Conservation (phyloP, 2,329 filamentous ascomycete genomes). For the Pseudodiploospora longispora region DNA sequence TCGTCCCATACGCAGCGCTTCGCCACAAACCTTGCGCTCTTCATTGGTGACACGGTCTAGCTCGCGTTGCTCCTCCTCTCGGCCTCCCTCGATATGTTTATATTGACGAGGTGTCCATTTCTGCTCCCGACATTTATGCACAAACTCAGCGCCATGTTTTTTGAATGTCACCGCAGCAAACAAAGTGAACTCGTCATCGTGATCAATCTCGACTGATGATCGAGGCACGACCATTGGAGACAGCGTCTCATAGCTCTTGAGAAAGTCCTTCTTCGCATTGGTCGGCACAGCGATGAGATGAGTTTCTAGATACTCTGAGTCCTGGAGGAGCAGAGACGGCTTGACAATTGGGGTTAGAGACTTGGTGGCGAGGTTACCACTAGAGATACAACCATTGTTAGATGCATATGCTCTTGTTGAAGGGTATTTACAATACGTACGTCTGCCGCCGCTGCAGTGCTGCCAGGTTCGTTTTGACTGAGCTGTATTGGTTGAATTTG, state of each 20-base stretch:
- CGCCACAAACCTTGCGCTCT: slow-evolving; percentile 86
- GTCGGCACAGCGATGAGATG: slow-evolving; percentile 85
- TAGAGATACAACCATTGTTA: slow-evolving; percentile 23
- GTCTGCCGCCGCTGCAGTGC: slow-evolving; percentile 81
- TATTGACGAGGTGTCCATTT: slow-evolving; percentile 95
- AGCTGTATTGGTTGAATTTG: slow-evolving; percentile 92
- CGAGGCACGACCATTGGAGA: slow-evolving; percentile 89
- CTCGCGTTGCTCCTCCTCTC: slow-evolving; percentile 82
- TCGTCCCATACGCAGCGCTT: slow-evolving; percentile 75
- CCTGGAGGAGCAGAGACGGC: slow-evolving; percentile 69
- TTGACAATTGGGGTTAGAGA: slow-evolving; percentile 86
- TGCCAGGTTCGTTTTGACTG: slow-evolving; percentile 76
- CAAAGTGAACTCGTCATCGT: slow-evolving; percentile 83
- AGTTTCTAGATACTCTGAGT: slow-evolving; percentile 95
- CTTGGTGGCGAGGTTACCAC: slow-evolving; percentile 88
- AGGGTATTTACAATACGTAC: slow-evolving; percentile 36
- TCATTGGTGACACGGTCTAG: slow-evolving; percentile 73
- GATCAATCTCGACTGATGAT: slow-evolving; percentile 68
- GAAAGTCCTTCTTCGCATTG: slow-evolving; percentile 75
- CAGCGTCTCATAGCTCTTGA: slow-evolving; percentile 81
- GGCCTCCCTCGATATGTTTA: slow-evolving; percentile 83
- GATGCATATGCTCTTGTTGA: background rate
- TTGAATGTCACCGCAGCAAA: slow-evolving; percentile 91
- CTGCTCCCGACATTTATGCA: slow-evolving; percentile 84
- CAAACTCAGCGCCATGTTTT: slow-evolving; percentile 78